phyloP scores from a whole-genome alignment of 2,329 filamentous ascomycete species.

The Ophiosphaerella narmari region DNA sequence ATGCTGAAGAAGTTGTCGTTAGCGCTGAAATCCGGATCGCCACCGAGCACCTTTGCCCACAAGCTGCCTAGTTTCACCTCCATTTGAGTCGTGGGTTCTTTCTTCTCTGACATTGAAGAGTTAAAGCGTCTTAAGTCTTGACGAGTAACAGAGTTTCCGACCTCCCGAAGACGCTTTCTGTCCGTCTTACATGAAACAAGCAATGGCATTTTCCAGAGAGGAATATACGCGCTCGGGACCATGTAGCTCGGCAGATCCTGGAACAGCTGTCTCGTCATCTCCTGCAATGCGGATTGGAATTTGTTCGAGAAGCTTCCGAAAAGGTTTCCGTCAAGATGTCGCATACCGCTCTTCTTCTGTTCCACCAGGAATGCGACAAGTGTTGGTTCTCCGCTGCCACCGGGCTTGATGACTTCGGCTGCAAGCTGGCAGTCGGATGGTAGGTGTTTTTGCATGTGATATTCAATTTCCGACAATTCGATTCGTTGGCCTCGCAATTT shows the following conservation, averaged over 20 bases:
- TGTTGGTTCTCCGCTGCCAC: slow-evolving; percentile 35
- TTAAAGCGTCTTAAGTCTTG: slow-evolving; percentile 41
- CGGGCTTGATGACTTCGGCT: slow-evolving; percentile 55
- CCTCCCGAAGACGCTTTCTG: slow-evolving; percentile 41
- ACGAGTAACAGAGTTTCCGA: slow-evolving; percentile 36
- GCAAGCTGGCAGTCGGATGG: slow-evolving; percentile 48
- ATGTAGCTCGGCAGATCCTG: slow-evolving; percentile 41
- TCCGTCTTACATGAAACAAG: slow-evolving; percentile 45
- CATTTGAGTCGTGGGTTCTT: slow-evolving; percentile 36
- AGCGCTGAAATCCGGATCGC: slow-evolving; percentile 38
- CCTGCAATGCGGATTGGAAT: slow-evolving; percentile 32
- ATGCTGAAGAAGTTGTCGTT: slow-evolving; percentile 53
- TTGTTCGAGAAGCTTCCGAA: slow-evolving; percentile 39
- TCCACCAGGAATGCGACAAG: slow-evolving; percentile 43
- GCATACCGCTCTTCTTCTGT: slow-evolving; percentile 33
- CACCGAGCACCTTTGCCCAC: slow-evolving; percentile 41
- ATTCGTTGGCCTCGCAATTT: slow-evolving; percentile 50
- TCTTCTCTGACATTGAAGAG: slow-evolving; percentile 50
- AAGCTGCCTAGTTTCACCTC: slow-evolving; percentile 33
- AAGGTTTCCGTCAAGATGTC: slow-evolving; percentile 36
- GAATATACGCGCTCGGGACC: slow-evolving; percentile 43
- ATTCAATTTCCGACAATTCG: slow-evolving; percentile 46
- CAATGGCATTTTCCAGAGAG: slow-evolving; percentile 43
- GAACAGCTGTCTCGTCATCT: slow-evolving; percentile 36
- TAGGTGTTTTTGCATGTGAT: slow-evolving; percentile 48